Conservation (phyloP, 2,329 filamentous ascomycete species). For the Cyphellophora attinorum region DNA sequence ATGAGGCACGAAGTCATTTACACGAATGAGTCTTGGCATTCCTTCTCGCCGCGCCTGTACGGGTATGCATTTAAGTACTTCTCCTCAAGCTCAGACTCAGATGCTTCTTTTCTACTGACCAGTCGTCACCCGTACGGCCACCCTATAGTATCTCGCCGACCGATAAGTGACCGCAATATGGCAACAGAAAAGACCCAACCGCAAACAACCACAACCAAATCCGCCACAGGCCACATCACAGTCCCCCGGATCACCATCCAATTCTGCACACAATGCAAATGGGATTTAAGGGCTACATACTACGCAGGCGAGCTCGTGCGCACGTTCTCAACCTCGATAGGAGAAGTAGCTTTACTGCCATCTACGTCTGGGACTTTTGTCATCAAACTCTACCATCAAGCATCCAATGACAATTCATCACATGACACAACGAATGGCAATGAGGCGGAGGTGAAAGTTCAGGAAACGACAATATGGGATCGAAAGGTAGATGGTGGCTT, state of each 20-base stretch:
- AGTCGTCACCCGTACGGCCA: too few relatives aligned
- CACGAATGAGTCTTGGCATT: too few relatives aligned
- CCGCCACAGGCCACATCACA: conserved; percentile 18
- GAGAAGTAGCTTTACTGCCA: conserved; percentile 80
- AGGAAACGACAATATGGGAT: conserved; percentile 68
- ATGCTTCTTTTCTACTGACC: too few relatives aligned
- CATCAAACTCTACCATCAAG: conserved; percentile 49
- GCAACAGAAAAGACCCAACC: neutral
- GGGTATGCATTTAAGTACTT: too few relatives aligned
- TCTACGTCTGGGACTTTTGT: conserved; percentile 75
- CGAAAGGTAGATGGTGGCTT: conserved; percentile 80
- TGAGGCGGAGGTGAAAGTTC: conserved; percentile 7
- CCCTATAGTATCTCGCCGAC: too few relatives aligned
- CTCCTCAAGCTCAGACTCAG: too few relatives aligned
- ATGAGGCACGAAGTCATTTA: too few relatives aligned
- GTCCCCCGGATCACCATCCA: conserved; percentile 75
- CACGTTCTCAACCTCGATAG: conserved; percentile 74
- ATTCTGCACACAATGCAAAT: conserved; percentile 90
- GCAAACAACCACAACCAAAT: neutral
- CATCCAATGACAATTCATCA: neutral
- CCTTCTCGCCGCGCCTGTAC: too few relatives aligned
- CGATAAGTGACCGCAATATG: too few relatives aligned
- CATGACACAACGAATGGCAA: neutral
- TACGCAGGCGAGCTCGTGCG: conserved; percentile 92
- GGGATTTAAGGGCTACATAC: conserved; percentile 80